These are phyloP conservation scores for Colletotrichum tabaci DNA, from an alignment of 2,329 filamentous ascomycete species.

Conservation along the genomic window DNA sequence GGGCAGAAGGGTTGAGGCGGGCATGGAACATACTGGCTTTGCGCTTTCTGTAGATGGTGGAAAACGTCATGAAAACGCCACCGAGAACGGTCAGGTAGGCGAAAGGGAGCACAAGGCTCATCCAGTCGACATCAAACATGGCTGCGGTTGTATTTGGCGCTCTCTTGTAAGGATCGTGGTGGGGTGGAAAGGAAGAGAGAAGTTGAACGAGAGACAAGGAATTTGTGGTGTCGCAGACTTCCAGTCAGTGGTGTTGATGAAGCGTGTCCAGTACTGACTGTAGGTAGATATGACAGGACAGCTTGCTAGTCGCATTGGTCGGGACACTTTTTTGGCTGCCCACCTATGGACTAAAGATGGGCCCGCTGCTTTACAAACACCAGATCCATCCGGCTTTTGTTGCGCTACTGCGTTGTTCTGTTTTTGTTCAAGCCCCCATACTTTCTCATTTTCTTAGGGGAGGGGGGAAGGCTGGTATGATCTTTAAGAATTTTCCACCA, in stretches of 20 bases:
- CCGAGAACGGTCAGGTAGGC: constrained; percentile 91
- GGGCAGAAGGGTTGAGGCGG: not conserved
- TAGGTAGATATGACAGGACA: constrained; percentile 36
- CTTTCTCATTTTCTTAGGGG: too few relatives aligned
- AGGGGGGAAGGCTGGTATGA: too few relatives aligned
- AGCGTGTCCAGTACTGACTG: constrained; percentile 40
- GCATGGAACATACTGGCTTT: constrained; percentile 75
- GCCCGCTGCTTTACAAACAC: constrained; percentile 35
- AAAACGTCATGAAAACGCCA: constrained; percentile 92
- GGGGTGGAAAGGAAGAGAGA: constrained; percentile 9
- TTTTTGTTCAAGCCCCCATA: not conserved
- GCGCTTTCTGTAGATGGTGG: constrained; percentile 91
- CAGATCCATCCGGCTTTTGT: not conserved
- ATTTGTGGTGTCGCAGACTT: constrained; percentile 32
- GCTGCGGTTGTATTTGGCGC: constrained; percentile 43
- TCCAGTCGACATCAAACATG: constrained; percentile 77
- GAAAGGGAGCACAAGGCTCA: constrained; percentile 87
- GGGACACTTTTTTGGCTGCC: constrained; percentile 36
- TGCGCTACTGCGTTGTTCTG: not conserved
- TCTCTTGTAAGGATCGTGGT: constrained; percentile 40
- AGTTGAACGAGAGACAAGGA: constrained; percentile 38
- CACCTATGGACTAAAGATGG: constrained; percentile 34
- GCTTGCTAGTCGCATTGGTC: constrained; percentile 39
- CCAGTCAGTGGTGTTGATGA: constrained; percentile 30
- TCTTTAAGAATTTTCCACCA: too few relatives aligned